These are phyloP conservation scores for Curvularia eragrostidis DNA, from an alignment of 2,329 filamentous ascomycete species.

Conservation along the genomic window DNA sequence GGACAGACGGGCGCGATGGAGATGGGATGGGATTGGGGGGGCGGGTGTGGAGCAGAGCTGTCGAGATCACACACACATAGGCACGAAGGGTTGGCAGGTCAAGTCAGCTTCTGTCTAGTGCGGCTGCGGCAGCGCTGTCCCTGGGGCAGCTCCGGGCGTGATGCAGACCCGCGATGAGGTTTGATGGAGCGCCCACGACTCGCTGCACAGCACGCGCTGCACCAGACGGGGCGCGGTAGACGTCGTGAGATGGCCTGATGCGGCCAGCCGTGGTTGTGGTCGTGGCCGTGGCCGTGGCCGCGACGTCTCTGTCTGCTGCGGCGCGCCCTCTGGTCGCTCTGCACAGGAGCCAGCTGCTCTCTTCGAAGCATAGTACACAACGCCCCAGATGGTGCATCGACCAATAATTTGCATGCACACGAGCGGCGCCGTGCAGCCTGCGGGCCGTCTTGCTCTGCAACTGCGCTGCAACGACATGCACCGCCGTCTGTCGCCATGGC, in stretches of 20 bases:
- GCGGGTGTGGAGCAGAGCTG: constrained; percentile 23
- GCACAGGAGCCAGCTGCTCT: constrained; percentile 24
- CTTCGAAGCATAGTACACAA: constrained; percentile 22
- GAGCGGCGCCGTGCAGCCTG: constrained; percentile 18
- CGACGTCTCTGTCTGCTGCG: constrained; percentile 14
- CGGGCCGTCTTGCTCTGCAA: constrained; percentile 11
- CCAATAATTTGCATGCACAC: constrained; percentile 23
- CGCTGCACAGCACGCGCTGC: constrained; percentile 1
- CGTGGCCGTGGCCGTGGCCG: constrained; percentile 9
- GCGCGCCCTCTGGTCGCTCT: constrained; percentile 19
- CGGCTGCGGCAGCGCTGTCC: constrained; percentile 32
- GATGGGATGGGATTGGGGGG: constrained; percentile 15
- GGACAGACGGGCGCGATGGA: constrained; percentile 17
- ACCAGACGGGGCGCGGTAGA: constrained; percentile 1
- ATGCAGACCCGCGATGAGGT: constrained; percentile 32
- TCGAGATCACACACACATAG: constrained; percentile 28
- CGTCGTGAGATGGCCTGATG: constrained; percentile 2
- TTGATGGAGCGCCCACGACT: constrained; percentile 20
- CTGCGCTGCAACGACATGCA: constrained; percentile 1
- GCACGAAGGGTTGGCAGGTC: constrained; percentile 28
- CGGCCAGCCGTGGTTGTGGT: constrained; percentile 16
- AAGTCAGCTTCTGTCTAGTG: constrained; percentile 38
- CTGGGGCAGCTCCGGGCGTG: constrained; percentile 24
- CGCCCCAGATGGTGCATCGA: constrained; percentile 17
- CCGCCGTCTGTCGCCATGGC: no score